Conservation (phyloP, 2,329 filamentous ascomycete species). For the Coniella lustricola region DNA sequence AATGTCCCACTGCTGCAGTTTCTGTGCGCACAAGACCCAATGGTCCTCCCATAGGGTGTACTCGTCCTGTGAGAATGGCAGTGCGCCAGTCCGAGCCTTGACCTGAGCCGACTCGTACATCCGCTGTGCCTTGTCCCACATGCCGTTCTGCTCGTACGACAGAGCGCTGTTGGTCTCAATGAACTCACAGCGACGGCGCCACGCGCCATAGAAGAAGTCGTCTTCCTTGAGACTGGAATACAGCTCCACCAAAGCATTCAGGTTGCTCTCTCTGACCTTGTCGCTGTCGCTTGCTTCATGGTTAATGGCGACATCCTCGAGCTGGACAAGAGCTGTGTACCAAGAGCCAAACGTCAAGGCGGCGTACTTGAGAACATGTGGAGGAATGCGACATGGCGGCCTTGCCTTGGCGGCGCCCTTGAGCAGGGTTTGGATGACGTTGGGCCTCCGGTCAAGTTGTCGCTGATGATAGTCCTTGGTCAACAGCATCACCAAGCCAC, state of each 20-base stretch:
- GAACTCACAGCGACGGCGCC: constrained; percentile 90
- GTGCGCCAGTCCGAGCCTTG: constrained; percentile 90
- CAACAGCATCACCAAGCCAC: constrained; percentile 80
- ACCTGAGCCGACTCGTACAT: constrained; percentile 96
- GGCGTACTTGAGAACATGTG: constrained; percentile 92
- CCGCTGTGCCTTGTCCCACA: constrained; percentile 98
- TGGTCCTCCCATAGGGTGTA: constrained; percentile 99
- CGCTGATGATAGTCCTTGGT: constrained; percentile 94
- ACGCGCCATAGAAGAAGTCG: constrained; percentile 95
- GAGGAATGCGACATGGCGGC: constrained; percentile 86
- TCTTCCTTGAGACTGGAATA: constrained; percentile 90
- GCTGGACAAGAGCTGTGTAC: constrained; percentile 88
- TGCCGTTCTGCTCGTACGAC: constrained; percentile 96
- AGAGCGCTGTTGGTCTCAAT: constrained; percentile 95
- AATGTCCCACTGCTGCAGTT: constrained; percentile 98
- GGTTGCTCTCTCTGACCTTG: constrained; percentile 82
- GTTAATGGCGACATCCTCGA: constrained; percentile 81
- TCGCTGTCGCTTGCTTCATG: constrained; percentile 75
- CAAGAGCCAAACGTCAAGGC: constrained; percentile 92
- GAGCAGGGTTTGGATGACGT: constrained; percentile 87
- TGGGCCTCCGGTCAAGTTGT: constrained; percentile 90
- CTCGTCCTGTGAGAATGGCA: constrained; percentile 91
- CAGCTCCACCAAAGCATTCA: constrained; percentile 90
- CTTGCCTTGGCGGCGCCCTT: constrained; percentile 79
- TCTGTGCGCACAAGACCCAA: constrained; percentile 95